Evolutionary conservation across 768 basidiomycete genomes (phyloP).

Genomic region (Termitomyces sp.): DNA sequence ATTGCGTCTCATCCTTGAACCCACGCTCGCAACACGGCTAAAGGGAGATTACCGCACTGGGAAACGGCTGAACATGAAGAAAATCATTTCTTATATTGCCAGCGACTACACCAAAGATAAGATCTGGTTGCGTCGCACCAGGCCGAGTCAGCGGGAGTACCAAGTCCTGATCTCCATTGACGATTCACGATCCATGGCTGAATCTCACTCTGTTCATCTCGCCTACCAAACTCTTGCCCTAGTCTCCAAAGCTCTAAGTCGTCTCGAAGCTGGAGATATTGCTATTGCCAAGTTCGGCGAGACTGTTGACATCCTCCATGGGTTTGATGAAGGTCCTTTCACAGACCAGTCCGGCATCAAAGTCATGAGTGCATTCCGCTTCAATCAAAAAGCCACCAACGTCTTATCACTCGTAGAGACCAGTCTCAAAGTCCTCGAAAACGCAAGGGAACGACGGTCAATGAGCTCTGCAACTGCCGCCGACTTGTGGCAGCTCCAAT

Average conservation of each 20-base stretch:
- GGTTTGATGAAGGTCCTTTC: constrained; percentile 79
- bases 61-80: constrained; percentile 98
- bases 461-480: constrained; percentile 62
- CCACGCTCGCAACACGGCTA: constrained; percentile 89
- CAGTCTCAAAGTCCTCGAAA: constrained; percentile 70
- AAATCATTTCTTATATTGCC: constrained; percentile 96
- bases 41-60: constrained; percentile 98
- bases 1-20: constrained; percentile 92
- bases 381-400: constrained; percentile 88
- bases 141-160: constrained; percentile 92
- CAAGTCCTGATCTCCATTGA: constrained; percentile 94
- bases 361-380: constrained; percentile 82
- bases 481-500: constrained; percentile 96
- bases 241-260: constrained; percentile 85
- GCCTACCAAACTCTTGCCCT: constrained; percentile 93
- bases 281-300: constrained; percentile 91
- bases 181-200: constrained; percentile 96
- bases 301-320: constrained; percentile 82
- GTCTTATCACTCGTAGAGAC: constrained; percentile 80
- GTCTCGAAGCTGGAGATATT: constrained; percentile 94
- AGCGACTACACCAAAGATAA: constrained; percentile 99
- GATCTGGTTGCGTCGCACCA: constrained; percentile 95
- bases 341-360: constrained; percentile 78
- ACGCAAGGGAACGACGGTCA: constrained; percentile 67
- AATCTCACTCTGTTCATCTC: constrained; percentile 87